Conservation (phyloP, 306 rosid species). For the Fragaria iinumae region DNA sequence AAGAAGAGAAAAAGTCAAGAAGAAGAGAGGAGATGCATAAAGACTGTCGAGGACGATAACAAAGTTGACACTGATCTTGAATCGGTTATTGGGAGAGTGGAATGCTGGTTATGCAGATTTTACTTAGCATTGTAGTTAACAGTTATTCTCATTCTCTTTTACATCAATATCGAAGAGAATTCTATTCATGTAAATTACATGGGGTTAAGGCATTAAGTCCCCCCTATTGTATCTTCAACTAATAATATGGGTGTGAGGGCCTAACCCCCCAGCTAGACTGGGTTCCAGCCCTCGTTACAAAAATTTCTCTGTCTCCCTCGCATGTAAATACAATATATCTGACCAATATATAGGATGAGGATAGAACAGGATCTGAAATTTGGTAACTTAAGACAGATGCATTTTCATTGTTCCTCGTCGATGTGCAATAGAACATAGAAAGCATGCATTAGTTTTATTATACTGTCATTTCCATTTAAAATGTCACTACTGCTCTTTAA, state of each 20-base stretch:
- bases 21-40: no score
- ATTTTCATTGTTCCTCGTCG: no score
- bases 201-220: background rate
- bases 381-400: no score
- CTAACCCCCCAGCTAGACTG: background rate
- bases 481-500: no score
- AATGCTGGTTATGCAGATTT: background rate
- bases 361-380: no score
- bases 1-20: no score
- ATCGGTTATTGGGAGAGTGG: background rate
- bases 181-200: background rate
- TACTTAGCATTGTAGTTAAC: no score
- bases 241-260: background rate
- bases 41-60: no score
- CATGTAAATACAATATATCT: background rate
- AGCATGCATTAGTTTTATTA: no score
- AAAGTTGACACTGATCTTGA: no score
- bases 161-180: background rate
- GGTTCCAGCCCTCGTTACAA: background rate
- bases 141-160: background rate
- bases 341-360: background rate
- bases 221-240: background rate
- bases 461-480: no score
- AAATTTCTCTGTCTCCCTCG: background rate
- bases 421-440: no score